Conservation (phyloP, 2,329 filamentous ascomycete species). For the Metarhizium rileyi region DNA sequence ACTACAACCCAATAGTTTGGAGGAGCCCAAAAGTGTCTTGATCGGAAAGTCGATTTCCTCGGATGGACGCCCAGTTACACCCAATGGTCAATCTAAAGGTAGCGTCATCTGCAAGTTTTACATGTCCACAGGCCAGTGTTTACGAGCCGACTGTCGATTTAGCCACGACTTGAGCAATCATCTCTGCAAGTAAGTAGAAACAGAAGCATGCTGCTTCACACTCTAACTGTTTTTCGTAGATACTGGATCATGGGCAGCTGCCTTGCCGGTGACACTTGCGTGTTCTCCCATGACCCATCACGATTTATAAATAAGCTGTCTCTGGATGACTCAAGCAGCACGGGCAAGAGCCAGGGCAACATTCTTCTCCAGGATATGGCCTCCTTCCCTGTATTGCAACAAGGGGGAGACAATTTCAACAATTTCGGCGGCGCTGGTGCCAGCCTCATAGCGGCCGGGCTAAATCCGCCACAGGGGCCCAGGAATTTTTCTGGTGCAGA, state of each 20-base stretch:
- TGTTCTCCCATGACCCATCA: constrained; percentile 93
- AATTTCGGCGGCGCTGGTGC: constrained; percentile 39
- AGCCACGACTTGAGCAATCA: constrained; percentile 94
- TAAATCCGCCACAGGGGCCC: constrained; percentile 61
- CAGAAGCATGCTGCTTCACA: background rate
- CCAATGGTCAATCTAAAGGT: constrained; percentile 66
- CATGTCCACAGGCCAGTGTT: constrained; percentile 87
- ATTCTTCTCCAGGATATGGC: constrained; percentile 78
- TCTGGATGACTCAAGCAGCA: constrained; percentile 54
- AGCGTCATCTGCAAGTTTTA: constrained; percentile 96
- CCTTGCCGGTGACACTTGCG: constrained; percentile 83
- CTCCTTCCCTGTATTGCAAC: constrained; percentile 69
- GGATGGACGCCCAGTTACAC: constrained; percentile 65
- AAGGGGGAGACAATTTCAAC: constrained; percentile 47
- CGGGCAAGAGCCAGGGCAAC: constrained; percentile 52
- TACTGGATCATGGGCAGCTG: constrained; percentile 97
- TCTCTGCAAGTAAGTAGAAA: constrained; percentile 79
- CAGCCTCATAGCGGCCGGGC: constrained; percentile 40
- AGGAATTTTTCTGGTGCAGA: constrained; percentile 52
- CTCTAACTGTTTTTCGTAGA: constrained; percentile 32
- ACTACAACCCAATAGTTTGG: constrained; percentile 24
- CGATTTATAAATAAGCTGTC: constrained; percentile 74
- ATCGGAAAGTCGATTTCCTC: constrained; percentile 86
- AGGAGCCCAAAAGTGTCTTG: constrained; percentile 57
- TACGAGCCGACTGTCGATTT: constrained; percentile 91